A percentile compares a stretch with the other conserved stretches of the same genome.
phyloP scores from a whole-genome alignment of 2,329 filamentous ascomycete species.

The Aspergillus versicolor region DNA sequence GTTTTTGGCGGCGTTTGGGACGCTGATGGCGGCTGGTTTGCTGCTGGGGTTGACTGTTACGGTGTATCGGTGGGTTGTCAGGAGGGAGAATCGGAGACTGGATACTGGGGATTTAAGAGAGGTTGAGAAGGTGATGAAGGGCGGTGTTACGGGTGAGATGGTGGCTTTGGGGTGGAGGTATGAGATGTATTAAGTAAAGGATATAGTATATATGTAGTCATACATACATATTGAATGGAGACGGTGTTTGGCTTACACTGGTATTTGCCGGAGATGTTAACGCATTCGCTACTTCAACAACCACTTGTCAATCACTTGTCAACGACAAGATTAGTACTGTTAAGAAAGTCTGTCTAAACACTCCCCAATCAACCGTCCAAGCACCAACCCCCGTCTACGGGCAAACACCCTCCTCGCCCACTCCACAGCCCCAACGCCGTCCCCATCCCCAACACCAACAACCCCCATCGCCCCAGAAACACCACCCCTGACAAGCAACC shows the following conservation, averaged over 20 bases:
- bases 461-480: conserved; percentile 35
- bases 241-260: too few species aligned
- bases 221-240: too few species aligned
- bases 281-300: too few species aligned
- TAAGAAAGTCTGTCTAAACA: conserved; percentile 24
- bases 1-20: conserved; percentile 44
- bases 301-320: too few species aligned
- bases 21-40: conserved; percentile 30
- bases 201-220: too few species aligned
- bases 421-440: conserved; percentile 19
- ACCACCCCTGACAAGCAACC: conserved; percentile 35
- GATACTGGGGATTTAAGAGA: conserved; percentile 37
- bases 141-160: conserved; percentile 47
- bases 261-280: too few species aligned
- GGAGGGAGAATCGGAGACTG: conserved; percentile 41
- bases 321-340: too few species aligned
- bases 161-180: conserved; percentile 45
- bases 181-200: conserved; percentile 39
- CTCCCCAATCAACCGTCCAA: conserved; percentile 32
- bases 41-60: conserved; percentile 37
- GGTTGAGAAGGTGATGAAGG: conserved; percentile 42
- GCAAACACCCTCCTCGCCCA: conserved; percentile 37
- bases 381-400: conserved; percentile 28
- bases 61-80: conserved; percentile 38
- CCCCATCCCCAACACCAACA: conserved; percentile 34